Base-by-base conservation (phyloP, 2,329 filamentous ascomycete species). In the Diplodia mutila region DNA sequence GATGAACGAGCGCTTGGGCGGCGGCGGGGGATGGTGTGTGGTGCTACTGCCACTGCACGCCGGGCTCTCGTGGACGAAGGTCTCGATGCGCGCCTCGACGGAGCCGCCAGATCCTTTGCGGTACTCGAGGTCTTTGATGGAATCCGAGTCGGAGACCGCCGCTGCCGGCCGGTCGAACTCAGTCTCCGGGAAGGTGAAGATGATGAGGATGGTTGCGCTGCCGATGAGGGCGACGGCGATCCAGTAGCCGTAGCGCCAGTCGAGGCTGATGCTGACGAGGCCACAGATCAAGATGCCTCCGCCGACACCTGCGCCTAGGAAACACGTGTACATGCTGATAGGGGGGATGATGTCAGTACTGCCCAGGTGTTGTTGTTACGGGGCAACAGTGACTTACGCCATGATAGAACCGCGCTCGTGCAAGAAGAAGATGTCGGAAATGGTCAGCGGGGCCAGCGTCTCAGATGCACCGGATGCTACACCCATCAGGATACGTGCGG, bases 171-270 rank as follows among this genome's bases (percentile, higher is more conserved):
- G 78, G 52, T 72, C 74, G 72, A 81, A 87, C 9, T 81, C 80
- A 0, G 85, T 87, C 72, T 87, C 86, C 0, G 86, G 85, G 63
- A 88, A 84, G 6, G 83, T 84, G 67, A 88, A 82, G 71, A 85
- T 75, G 8, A 83, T 80, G 2, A 87, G 70, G 0, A 86, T 63
- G 1, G 84, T 81, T 27, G 83, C 76, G 9, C 78, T 69, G 14
- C 83, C 85, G 54, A 87, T 79, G 14, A 87, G 72, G n/a, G 80
- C 85, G 3, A 81, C 74, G 5, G 82, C 81, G 11, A 86, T 79
- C 70, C 84, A 80, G 71, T 86, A 86, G 61, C 86, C 86, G 46
- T 80, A 78, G 29, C 84, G 76, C 85, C 85, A 87, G 34, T 75
- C 65, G 68, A 84, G 76, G 51, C 80, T 69, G 67, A 85, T 84